Evolutionary conservation across 805 yeast species (phyloP), one percentile per base, ranked within the genome.

Genomic region (Wickerhamiella parazyma): DNA sequence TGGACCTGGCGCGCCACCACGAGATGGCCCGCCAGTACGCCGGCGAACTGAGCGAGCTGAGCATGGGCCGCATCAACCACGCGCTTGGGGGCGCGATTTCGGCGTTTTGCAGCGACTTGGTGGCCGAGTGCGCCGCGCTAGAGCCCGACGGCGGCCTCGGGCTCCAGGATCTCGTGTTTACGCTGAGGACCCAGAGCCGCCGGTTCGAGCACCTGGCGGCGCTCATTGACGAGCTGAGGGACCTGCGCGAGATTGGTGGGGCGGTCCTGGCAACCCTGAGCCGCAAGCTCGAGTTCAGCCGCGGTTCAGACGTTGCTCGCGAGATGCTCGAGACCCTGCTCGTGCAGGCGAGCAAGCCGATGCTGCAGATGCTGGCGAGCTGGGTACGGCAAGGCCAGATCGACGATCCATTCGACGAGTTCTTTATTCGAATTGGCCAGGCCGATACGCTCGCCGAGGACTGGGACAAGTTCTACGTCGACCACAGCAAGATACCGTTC

Each of bases 361-460:
- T 84, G 54, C 65, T 83, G 16, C 51, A 51, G 1, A 80, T 81
- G 76, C 64, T 91, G 8, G 77, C 80, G 51, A 57, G 64, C n/a
- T 91, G 98, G 98, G 66, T 89, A 14, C 68, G 70, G 4, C 63
- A 69, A 39, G 98, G 98, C 0, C 64, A 66, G 5, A 66, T 91
- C 8, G 70, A 73, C 49, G 98, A 91, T 52, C 84, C 83, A 0
- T 76, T 75, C 55, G 75, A 78, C 33, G 98, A 89, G 58, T 91
- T 91, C 57, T 62, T 86, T 55, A 73, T 91, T n/a, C 69, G 72
- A 22, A 64, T 61, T 46, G 53, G 47, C 45, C 51, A 48, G 25
- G 48, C 55, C 12, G 36, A 55, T 5, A 53, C 54, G 19, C n/a
- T 39, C 9, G 26, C 37, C 14, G 38, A 40, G 25, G 38, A 40